These are phyloP conservation scores for Pseudonectria buxi DNA, from an alignment of 2,329 filamentous ascomycete genomes.

Conservation along the genomic window DNA sequence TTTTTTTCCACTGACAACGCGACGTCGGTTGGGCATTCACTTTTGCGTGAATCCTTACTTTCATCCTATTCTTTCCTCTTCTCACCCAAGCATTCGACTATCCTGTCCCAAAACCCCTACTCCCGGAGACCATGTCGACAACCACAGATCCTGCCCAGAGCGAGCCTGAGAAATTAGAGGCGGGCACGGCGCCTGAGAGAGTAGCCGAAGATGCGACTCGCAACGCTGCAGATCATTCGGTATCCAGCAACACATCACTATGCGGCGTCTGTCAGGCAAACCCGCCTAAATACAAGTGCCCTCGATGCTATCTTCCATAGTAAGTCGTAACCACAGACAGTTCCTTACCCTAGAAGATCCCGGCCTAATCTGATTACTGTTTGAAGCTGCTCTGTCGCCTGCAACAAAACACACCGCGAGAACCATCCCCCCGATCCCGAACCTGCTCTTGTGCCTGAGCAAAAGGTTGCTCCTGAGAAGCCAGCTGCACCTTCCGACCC, in stretches of 20 bases:
- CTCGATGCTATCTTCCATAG: slow-evolving; percentile 53
- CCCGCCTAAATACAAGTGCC: slow-evolving; percentile 56
- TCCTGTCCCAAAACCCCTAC: too few species aligned
- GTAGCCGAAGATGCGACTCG: too few species aligned
- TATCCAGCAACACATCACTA: slow-evolving; percentile 12
- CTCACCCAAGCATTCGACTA: not conserved
- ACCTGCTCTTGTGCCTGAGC: slow-evolving; percentile 15
- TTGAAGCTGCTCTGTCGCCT: slow-evolving; percentile 51
- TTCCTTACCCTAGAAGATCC: not conserved
- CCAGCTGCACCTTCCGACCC: slow-evolving; percentile 12
- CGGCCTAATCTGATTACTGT: not conserved
- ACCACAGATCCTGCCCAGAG: too few species aligned
- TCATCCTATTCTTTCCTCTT: too few species aligned
- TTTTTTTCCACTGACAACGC: not conserved
- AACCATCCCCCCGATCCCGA: slow-evolving; percentile 39
- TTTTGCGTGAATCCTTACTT: too few species aligned
- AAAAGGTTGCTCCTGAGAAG: slow-evolving; percentile 2
- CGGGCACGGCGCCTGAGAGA: too few species aligned
- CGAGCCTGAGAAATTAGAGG: too few species aligned
- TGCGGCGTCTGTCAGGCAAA: slow-evolving; percentile 49
- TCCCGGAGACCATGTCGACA: too few species aligned
- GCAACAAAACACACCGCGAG: slow-evolving; percentile 46
- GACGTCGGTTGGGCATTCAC: too few species aligned
- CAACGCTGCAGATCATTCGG: too few species aligned
- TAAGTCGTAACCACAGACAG: slow-evolving; percentile 27